Conservation (phyloP, 1,139 yeast genomes). For the Hyphopichia wangnamkhiaoensis region DNA sequence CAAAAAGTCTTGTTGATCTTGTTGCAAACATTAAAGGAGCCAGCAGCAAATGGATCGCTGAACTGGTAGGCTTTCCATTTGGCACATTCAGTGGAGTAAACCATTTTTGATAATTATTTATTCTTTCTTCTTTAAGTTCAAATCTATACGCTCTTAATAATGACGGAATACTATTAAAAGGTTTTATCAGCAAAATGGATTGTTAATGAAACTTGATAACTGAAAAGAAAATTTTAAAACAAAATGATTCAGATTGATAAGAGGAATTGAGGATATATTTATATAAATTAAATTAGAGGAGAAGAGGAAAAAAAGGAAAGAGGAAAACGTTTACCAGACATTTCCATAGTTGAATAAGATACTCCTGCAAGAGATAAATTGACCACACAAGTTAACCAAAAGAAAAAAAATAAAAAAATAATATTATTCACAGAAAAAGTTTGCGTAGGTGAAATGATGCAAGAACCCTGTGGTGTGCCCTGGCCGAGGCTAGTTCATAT, state of each 20-base stretch:
- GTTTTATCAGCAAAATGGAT: too few relatives aligned
- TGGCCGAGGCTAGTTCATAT: background rate
- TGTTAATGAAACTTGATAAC: background rate
- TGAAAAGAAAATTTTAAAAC: background rate
- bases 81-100: slow-evolving; percentile 46
- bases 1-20: slow-evolving; percentile 46
- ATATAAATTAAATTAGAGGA: slow-evolving; percentile 1
- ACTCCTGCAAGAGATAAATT: too few relatives aligned
- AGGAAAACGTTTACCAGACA: background rate
- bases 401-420: background rate
- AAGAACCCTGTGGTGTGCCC: background rate
- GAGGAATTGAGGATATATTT: slow-evolving; percentile 1
- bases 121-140: background rate
- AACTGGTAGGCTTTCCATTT: slow-evolving; percentile 70
- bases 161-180: too few relatives aligned
- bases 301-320: background rate
- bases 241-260: background rate
- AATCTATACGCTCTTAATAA: background rate
- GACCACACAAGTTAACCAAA: background rate
- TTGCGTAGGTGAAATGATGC: background rate
- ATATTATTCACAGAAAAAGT: background rate
- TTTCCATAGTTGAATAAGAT: too few relatives aligned
- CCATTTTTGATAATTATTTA: slow-evolving; percentile 23
- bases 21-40: slow-evolving; percentile 54
- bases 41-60: slow-evolving; percentile 67